phyloP scores from a whole-genome alignment of 371 early-diverging fungal species.

The Conidiobolus incongruus region DNA sequence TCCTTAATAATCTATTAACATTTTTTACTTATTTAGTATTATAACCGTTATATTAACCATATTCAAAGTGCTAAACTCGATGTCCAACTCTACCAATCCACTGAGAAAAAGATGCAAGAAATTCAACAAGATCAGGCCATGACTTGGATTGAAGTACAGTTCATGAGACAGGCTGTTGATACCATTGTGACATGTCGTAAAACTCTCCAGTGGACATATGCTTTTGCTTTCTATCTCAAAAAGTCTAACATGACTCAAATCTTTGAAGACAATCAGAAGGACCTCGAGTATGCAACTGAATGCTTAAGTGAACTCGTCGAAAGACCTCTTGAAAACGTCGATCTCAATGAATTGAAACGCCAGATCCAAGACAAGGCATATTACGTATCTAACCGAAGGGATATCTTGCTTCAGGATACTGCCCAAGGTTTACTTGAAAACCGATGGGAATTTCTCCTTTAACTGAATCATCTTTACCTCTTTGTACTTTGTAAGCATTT shows the following conservation, averaged over 20 bases:
- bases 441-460: conserved; percentile 42
- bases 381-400: conserved; percentile 46
- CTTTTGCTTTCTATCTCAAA: conserved; percentile 82
- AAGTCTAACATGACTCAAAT: conserved; percentile 67
- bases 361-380: conserved; percentile 59
- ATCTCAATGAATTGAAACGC: conserved; percentile 49
- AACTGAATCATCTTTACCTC: no score
- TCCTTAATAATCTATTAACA: not conserved
- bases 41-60: conserved; percentile 92
- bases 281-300: conserved; percentile 88
- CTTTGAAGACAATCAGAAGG: conserved; percentile 92
- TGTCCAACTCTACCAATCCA: conserved; percentile 60
- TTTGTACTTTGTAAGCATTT: no score
- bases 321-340: conserved; percentile 45
- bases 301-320: conserved; percentile 72
- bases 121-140: conserved; percentile 73
- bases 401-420: conserved; percentile 58
- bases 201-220: conserved; percentile 92
- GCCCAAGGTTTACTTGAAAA: conserved; percentile 47
- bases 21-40: conserved; percentile 31
- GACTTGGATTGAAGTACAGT: conserved; percentile 98
- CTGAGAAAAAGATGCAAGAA: conserved; percentile 88
- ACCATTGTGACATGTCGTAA: conserved; percentile 64
- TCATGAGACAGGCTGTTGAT: conserved; percentile 78
- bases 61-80: conserved; percentile 83